Conservation (phyloP, 2,329 filamentous ascomycete species). For the Neonectria ditissima region DNA sequence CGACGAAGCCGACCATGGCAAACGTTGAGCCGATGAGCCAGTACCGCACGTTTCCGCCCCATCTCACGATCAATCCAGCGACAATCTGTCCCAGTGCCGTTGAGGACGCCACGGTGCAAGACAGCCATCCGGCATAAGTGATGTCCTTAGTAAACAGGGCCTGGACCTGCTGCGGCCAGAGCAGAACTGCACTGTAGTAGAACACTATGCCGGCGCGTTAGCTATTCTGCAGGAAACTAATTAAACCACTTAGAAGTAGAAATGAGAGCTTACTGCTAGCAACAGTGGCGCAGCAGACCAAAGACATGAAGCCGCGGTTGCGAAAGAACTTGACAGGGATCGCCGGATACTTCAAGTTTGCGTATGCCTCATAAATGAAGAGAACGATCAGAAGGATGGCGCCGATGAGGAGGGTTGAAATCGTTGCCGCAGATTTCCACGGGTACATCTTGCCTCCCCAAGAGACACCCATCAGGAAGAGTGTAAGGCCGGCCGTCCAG, state of each 20-base stretch:
- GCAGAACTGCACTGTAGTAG: conserved; percentile 44
- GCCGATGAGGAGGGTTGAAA: conserved; percentile 53
- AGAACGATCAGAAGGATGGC: conserved; percentile 48
- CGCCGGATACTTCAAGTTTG: conserved; percentile 51
- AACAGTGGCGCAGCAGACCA: conserved; percentile 51
- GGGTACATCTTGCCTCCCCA: conserved; percentile 58
- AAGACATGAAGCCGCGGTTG: conserved; percentile 52
- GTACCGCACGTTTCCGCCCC: conserved; percentile 51
- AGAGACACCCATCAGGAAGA: conserved; percentile 60
- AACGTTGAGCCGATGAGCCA: conserved; percentile 53
- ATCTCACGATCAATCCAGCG: conserved; percentile 49
- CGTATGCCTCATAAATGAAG: conserved; percentile 52
- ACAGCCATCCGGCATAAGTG: conserved; percentile 52
- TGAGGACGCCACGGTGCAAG: conserved; percentile 51
- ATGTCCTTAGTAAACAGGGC: conserved; percentile 51
- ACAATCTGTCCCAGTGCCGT: conserved; percentile 51
- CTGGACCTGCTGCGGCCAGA: conserved; percentile 53
- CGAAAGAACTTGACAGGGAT: conserved; percentile 53
- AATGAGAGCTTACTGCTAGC: conserved; percentile 47
- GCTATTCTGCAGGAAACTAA: neutral
- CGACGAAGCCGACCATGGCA: conserved; percentile 52
- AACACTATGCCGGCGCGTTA: conserved; percentile 20
- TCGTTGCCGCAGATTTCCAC: conserved; percentile 56
- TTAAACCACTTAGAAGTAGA: neutral
- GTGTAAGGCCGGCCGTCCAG: conserved; percentile 57